Base-by-base conservation (phyloP, 257 asterid species). In the Coffea eugenioides region DNA sequence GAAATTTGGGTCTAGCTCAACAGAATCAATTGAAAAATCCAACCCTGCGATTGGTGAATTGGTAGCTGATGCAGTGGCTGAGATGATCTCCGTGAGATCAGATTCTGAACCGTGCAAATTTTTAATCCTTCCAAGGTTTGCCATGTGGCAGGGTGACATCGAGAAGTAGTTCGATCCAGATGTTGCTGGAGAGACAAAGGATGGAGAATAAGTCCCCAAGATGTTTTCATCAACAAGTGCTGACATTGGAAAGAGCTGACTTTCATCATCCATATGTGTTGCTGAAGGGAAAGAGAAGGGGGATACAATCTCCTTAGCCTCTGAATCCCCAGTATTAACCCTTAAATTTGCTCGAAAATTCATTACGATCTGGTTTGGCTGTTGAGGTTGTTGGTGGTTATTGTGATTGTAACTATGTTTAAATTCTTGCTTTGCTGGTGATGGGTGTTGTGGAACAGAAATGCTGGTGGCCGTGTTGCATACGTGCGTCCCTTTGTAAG, bases 401-500 rank as follows among this genome's bases (percentile, higher is more conserved):
- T 61, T 54, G 16, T 82, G 76, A 31, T 85, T 73, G 49, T 78
- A 36, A 43, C 73, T 71, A 14, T 80, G 84, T 77, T 79, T 88
- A 80, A 61, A 27, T 81, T 88, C 88, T 84, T 78, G 85, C 82
- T 90, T 85, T 65, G 82, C 83, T 8, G 88, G 85, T 77, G 97
- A 80, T 74, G 80, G 71, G 85, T 87, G 82, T 71, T 80, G 82
- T 52, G 86, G 89, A 74, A 61, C 84, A 49, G 88, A 73, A 57
- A 64, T 74, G 66, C 75, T 76, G 74, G 57, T 16, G 21, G 81
- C 77, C n/a, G 73, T 90, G 84, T 80, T 73, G 85, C 98, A 94
- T 6, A 88, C 73, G 83, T 96, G 98, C 8, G 80, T 57, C 48
- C 98, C 99, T 87, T 86, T 94, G 89, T 92, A 90, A 3, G 95